Evolutionary conservation across 495 filamentous ascomycete genomes (phyloP).

Genomic region (Neurospora sp.): DNA sequence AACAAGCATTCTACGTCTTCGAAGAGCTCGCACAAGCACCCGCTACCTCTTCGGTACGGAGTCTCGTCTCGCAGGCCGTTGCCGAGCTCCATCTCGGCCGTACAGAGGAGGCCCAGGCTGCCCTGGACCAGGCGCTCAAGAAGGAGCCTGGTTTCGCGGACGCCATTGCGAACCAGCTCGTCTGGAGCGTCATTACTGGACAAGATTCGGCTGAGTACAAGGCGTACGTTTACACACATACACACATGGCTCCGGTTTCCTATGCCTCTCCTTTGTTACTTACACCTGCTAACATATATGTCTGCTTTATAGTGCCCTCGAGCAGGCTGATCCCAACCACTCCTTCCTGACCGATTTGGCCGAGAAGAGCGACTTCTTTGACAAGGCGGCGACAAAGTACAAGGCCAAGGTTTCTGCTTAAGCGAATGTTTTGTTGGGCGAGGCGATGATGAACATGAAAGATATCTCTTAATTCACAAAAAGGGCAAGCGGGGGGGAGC

Average conservation of each 20-base stretch:
- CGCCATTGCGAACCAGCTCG: slow-evolving; percentile 69
- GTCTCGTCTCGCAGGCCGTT: slow-evolving; percentile 78
- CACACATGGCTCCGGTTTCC: not conserved
- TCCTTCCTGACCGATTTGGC: slow-evolving; percentile 55
- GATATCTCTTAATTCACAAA: not conserved
- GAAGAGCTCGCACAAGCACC: slow-evolving; percentile 89
- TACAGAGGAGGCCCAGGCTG: slow-evolving; percentile 78
- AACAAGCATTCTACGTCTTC: slow-evolving; percentile 95
- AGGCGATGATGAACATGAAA: not conserved
- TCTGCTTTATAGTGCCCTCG: slow-evolving; percentile 39
- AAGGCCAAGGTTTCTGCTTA: slow-evolving; percentile 58
- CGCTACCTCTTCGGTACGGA: slow-evolving; percentile 53
- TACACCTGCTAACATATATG: not conserved
- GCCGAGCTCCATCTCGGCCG: slow-evolving; percentile 87
- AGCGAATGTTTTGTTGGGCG: not conserved
- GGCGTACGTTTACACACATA: slow-evolving; percentile 36
- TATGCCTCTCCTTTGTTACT: not conserved
- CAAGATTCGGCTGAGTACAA: slow-evolving; percentile 52
- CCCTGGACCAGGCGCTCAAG: slow-evolving; percentile 66
- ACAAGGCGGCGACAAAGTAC: slow-evolving; percentile 70
- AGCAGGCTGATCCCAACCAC: slow-evolving; percentile 50
- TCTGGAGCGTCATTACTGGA: slow-evolving; percentile 65
- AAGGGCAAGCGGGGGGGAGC: not conserved
- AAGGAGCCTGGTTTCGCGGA: slow-evolving; percentile 62
- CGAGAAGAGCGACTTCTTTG: slow-evolving; percentile 71